Percentiles rank a stretch among this genome's conserved stretches.
Conservation (phyloP, 495 filamentous ascomycete genomes). For the Tricharina praecox region DNA sequence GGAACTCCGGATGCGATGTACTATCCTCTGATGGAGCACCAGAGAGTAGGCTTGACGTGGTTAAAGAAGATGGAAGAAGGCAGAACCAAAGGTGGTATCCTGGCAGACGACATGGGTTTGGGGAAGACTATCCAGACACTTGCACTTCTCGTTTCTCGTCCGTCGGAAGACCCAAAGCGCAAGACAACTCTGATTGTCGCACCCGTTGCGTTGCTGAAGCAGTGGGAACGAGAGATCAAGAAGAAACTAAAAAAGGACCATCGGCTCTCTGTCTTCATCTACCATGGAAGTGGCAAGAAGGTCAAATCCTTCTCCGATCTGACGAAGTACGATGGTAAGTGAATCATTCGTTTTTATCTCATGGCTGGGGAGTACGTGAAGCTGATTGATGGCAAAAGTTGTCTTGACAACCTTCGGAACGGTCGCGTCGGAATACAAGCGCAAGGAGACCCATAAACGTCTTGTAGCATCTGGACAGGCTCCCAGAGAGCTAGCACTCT, state of each 20-base stretch:
- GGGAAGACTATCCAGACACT: constrained; percentile 89
- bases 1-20: constrained; percentile 58
- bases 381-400: constrained; percentile 30
- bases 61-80: constrained; percentile 66
- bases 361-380: no score
- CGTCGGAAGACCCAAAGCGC: constrained; percentile 40
- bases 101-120: constrained; percentile 66
- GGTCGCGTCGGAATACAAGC: constrained; percentile 50
- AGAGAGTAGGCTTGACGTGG: constrained; percentile 70
- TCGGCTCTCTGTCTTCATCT: constrained; percentile 46
- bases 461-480: constrained; percentile 24
- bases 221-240: constrained; percentile 78
- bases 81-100: constrained; percentile 62
- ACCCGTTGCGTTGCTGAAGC: constrained; percentile 69
- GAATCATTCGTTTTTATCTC: neutral
- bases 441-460: constrained; percentile 31
- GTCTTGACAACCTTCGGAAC: constrained; percentile 85
- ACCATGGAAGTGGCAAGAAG: constrained; percentile 43
- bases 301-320: constrained; percentile 43
- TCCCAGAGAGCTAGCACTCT: constrained; percentile 29
- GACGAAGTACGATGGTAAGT: constrained; percentile 41
- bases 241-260: constrained; percentile 49
- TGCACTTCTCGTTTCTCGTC: constrained; percentile 61
- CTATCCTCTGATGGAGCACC: constrained; percentile 61
- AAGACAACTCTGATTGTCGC: constrained; percentile 80